Percentiles rank a stretch among this genome's conserved stretches.
These are phyloP conservation scores for Candida sakaeoensis DNA, from an alignment of 805 yeast species.

Conservation along the genomic window DNA sequence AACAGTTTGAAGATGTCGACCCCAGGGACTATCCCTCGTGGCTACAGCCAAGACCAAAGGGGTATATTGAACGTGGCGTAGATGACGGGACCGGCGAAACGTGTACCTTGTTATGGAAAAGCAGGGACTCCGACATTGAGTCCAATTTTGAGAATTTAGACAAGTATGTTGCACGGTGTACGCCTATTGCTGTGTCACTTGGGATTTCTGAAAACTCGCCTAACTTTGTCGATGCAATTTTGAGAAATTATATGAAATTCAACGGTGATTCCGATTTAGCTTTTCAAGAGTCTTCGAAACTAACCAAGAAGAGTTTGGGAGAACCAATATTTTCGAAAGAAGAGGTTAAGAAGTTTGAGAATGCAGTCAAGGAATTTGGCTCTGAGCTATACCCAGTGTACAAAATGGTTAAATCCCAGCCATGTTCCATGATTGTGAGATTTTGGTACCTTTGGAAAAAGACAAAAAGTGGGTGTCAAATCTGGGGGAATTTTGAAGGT, in stretches of 20 bases:
- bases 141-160: slow-evolving; percentile 41
- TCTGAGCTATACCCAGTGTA: slow-evolving; percentile 74
- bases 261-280: slow-evolving; percentile 53
- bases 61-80: slow-evolving; percentile 81
- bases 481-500: slow-evolving; percentile 83
- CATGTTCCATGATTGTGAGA: slow-evolving; percentile 76
- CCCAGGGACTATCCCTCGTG: slow-evolving; percentile 60
- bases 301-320: slow-evolving; percentile 56
- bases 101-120: slow-evolving; percentile 63
- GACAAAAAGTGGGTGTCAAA: slow-evolving; percentile 64
- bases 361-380: slow-evolving; percentile 68
- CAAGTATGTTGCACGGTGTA: slow-evolving; percentile 51
- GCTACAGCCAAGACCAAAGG: slow-evolving; percentile 76
- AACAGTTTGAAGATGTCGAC: slow-evolving; percentile 36
- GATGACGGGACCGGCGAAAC: slow-evolving; percentile 54
- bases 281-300: slow-evolving; percentile 34
- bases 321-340: slow-evolving; percentile 74
- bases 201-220: slow-evolving; percentile 62
- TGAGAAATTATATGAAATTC: slow-evolving; percentile 50
- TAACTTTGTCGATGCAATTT: slow-evolving; percentile 74
- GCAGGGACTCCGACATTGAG: slow-evolving; percentile 27
- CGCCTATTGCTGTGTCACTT: slow-evolving; percentile 52
- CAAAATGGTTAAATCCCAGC: slow-evolving; percentile 68
- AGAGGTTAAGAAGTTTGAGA: slow-evolving; percentile 69
- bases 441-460: slow-evolving; percentile 92